Conservation (phyloP, 768 basidiomycete species). For the Exidia glandulosa region DNA sequence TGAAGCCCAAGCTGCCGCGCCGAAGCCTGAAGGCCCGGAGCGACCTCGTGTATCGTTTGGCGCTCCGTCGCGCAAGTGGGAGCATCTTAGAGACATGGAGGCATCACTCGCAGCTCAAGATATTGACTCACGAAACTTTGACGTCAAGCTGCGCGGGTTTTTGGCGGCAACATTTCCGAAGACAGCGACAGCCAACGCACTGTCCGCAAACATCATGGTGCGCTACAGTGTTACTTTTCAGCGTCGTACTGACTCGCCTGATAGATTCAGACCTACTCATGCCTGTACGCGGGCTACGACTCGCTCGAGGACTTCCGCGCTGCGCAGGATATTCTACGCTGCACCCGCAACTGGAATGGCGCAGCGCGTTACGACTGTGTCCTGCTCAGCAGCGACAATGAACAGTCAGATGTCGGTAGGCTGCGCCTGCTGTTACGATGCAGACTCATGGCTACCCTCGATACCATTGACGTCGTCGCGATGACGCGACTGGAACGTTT, state of each 20-base stretch:
- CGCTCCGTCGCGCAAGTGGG: not conserved
- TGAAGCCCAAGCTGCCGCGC: not conserved
- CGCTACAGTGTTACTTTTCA: not conserved
- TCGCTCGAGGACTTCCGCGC: conserved; percentile 18
- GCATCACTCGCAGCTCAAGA: not conserved
- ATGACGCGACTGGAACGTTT: too few species aligned
- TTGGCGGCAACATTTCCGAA: not conserved
- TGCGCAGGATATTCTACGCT: conserved; percentile 16
- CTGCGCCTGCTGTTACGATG: too few species aligned
- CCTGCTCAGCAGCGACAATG: conserved; percentile 11
- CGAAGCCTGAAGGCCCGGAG: too few species aligned
- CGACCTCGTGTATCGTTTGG: not conserved
- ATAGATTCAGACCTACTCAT: conserved; percentile 16
- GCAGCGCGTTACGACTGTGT: conserved; percentile 11
- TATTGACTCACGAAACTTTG: not conserved
- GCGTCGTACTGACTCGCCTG: not conserved
- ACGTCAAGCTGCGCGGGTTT: conserved; percentile 4
- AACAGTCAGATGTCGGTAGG: too few species aligned
- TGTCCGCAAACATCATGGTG: not conserved
- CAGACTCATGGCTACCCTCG: too few species aligned
- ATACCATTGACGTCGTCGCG: too few species aligned
- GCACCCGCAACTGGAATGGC: conserved; percentile 17
- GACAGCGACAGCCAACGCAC: not conserved
- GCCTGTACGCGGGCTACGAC: conserved; percentile 15
- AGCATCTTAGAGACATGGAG: conserved; percentile 2